These are phyloP conservation scores for Podaxis sp. DNA, from an alignment of 768 basidiomycete genomes.

Conservation along the genomic window DNA sequence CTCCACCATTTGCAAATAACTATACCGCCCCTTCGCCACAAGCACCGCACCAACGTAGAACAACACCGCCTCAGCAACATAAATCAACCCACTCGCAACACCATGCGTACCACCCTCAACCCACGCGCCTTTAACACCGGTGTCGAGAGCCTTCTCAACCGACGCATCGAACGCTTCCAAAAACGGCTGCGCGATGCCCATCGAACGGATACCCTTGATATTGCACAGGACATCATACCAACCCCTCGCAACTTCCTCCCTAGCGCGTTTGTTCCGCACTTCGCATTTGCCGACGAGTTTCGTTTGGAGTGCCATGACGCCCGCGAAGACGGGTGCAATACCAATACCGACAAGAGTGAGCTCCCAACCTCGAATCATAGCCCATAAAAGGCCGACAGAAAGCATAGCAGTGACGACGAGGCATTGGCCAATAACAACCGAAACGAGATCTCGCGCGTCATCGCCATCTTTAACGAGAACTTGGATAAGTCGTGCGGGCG, in stretches of 20 bases:
- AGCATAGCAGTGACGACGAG: conserved; percentile 82
- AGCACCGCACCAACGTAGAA: conserved; percentile 92
- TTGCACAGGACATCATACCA: conserved; percentile 89
- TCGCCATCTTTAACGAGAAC: conserved; percentile 85
- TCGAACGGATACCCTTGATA: conserved; percentile 81
- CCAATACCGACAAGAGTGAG: conserved; percentile 88
- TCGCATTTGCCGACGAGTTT: conserved; percentile 71
- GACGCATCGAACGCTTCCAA: conserved; percentile 64
- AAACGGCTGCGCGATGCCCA: conserved; percentile 80
- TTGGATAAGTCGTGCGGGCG: conserved; percentile 63
- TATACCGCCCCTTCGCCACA: conserved; percentile 76
- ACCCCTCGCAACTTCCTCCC: conserved; percentile 79
- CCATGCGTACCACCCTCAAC: conserved; percentile 84
- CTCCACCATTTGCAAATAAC: conserved; percentile 87
- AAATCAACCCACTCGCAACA: conserved; percentile 78
- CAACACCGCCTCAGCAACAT: conserved; percentile 85
- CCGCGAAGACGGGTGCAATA: conserved; percentile 80
- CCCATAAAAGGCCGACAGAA: conserved; percentile 83
- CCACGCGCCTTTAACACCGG: conserved; percentile 81
- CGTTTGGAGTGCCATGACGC: conserved; percentile 73
- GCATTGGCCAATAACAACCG: conserved; percentile 67
- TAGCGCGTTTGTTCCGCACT: conserved; percentile 75
- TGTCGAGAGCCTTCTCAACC: conserved; percentile 54
- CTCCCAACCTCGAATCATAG: conserved; percentile 86
- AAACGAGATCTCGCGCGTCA: conserved; percentile 77